Base-by-base conservation (phyloP, 805 yeast species). In the Wickerhamiella qilinensis region DNA sequence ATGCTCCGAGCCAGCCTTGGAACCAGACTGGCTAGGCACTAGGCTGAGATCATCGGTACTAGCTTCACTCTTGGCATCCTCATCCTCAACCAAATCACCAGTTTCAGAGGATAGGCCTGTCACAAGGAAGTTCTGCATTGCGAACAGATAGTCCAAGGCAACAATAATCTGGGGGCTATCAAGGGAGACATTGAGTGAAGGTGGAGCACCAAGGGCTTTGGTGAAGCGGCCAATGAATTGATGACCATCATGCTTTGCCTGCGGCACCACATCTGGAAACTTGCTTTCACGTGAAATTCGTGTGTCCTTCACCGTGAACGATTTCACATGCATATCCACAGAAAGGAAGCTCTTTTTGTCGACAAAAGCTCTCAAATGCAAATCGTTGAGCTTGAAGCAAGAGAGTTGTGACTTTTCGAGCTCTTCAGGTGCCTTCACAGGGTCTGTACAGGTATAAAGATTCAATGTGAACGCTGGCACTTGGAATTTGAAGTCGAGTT, bases 121-220 rank as follows among this genome's bases (percentile, higher is more conserved):
- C 39, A 69, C 75, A n/a, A 64, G 55, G 53, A 77, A 86, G 0
- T 62, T 53, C 45, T 80, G 80, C 46, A 91, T 51, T 2, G 91
- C 82, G 56, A 86, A 71, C 27, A 88, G 51, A 55, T 83, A 86
- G 52, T 86, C 97, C 47, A 91, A 60, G 0, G 96, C 95, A 21
- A 91, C 55, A 36, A 91, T 75, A 9, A 79, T 68, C 41, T 70
- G 71, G 0, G 96, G 96, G 44, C 77, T 79, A 43, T 83, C 93
- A 9, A 88, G 68, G 0, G 84, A 46, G 24, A 49, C 47, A 14
- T 43, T 38, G 9, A 48, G 17, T 12, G 33, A 31, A 19, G 47
- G 38, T 3, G 49, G 38, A 16, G 38, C 29, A 29, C 35, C 46
- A 34, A 28, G 49, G 46, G 35, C 33, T 49, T 54, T 16, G 47